Evolutionary conservation across 2,329 filamentous ascomycete genomes (phyloP).

Genomic region (Lasiodiplodia sp.): DNA sequence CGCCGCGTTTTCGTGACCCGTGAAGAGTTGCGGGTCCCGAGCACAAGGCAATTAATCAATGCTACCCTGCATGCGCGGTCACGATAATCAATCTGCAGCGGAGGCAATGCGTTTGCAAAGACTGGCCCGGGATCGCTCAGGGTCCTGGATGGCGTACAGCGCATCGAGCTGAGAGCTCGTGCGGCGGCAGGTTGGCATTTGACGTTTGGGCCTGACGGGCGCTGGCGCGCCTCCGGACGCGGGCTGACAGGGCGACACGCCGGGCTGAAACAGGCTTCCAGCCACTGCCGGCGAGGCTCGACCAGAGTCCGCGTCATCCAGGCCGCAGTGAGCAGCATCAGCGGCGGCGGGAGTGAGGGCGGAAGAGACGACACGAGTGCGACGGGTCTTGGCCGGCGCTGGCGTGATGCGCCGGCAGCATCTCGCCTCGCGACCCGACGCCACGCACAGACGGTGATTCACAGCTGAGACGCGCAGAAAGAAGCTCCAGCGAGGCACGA

Average conservation of each 20-base stretch:
- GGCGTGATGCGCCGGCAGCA: constrained; percentile 15
- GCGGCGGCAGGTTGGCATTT: constrained; percentile 3
- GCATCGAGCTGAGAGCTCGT: constrained; percentile 1
- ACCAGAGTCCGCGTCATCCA: constrained; percentile 10
- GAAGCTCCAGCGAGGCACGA: constrained; percentile 1
- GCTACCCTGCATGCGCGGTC: constrained; percentile 20
- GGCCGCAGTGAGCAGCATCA: constrained; percentile 5
- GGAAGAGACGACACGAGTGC: constrained; percentile 9
- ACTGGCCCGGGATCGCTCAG: background rate
- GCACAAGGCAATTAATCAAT: constrained; percentile 11
- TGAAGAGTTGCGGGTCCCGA: background rate
- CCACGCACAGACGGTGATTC: constrained; percentile 17
- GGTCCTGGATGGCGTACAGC: background rate
- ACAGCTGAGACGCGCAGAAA: constrained; percentile 6
- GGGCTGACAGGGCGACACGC: constrained; percentile 3
- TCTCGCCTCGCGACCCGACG: constrained; percentile 10
- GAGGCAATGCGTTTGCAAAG: constrained; percentile 4
- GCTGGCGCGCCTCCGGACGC: background rate
- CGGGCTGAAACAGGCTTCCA: constrained; percentile 22
- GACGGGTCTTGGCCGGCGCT: constrained; percentile 2
- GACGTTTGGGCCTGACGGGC: background rate
- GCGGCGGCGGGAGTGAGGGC: background rate
- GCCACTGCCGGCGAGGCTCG: constrained; percentile 20
- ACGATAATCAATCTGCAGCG: constrained; percentile 28
- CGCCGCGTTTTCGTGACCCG: constrained; percentile 17